A percentile compares a stretch with the other conserved stretches of the same genome.
Evolutionary conservation across 176 grass and related monocot species (phyloP).

Genomic region (Saccharum spontaneum): DNA sequence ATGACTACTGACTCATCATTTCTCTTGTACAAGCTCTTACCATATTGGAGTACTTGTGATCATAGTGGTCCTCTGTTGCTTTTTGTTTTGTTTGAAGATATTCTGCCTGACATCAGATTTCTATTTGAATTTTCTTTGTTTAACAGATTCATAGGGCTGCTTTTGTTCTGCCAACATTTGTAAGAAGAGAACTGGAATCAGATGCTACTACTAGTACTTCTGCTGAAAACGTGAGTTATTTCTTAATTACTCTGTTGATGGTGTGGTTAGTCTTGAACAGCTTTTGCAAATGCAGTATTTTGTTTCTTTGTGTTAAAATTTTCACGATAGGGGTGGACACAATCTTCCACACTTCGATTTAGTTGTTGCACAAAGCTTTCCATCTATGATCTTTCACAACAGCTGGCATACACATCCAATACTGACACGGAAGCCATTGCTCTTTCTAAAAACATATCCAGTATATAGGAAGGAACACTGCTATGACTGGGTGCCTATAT

Average conservation of each 20-base stretch:
- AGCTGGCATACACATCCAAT: not conserved
- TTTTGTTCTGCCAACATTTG: slow-evolving; percentile 87
- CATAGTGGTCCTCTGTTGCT: not conserved
- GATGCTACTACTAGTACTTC: slow-evolving; percentile 27
- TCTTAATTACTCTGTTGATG: not conserved
- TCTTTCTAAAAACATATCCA: not conserved
- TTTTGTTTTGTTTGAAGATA: not conserved
- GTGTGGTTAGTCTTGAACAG: not conserved
- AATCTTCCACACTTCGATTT: not conserved
- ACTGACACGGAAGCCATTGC: not conserved
- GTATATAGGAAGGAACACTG: not conserved
- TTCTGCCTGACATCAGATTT: not conserved
- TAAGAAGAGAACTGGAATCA: slow-evolving; percentile 62
- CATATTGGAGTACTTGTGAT: not conserved
- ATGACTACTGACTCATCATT: not conserved
- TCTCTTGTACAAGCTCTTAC: not conserved
- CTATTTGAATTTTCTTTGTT: not conserved
- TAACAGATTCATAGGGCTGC: slow-evolving; percentile 85
- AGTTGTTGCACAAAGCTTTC: not conserved
- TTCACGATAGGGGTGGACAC: not conserved
- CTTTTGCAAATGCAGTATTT: not conserved
- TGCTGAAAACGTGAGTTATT: slow-evolving; percentile 43
- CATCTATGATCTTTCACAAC: not conserved
- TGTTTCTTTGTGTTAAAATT: not conserved
- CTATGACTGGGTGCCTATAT: not conserved